These are phyloP conservation scores for Macrophomina pseudophaseolina DNA, from an alignment of 2,329 filamentous ascomycete species.

Conservation along the genomic window DNA sequence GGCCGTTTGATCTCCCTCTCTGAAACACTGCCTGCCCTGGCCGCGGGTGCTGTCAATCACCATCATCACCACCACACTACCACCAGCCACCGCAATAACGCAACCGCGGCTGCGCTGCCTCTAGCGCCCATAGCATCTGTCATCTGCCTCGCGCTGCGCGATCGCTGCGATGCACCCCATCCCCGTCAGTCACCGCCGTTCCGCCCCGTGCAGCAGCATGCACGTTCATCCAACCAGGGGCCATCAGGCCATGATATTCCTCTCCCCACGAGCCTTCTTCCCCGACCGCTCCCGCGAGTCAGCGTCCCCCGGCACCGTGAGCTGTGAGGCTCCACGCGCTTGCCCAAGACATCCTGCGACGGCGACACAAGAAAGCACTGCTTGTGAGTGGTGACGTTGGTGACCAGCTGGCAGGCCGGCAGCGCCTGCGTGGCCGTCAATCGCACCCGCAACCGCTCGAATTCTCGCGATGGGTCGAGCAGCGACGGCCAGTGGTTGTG, in stretches of 20 bases:
- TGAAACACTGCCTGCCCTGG: conserved; percentile 24
- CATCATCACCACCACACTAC: conserved; percentile 11
- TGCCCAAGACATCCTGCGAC: neutral
- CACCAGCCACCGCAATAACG: conserved; percentile 25
- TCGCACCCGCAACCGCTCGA: neutral
- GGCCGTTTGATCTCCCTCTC: conserved; percentile 26
- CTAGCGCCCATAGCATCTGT: conserved; percentile 11
- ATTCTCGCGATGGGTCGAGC: conserved; percentile 4
- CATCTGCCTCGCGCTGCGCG: conserved; percentile 14
- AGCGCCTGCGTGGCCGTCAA: neutral
- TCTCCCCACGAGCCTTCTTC: conserved; percentile 20
- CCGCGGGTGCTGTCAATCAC: conserved; percentile 25
- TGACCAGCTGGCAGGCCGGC: conserved; percentile 4
- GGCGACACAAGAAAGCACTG: conserved; percentile 5
- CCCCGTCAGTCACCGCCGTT: conserved; percentile 25
- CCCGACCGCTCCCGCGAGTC: conserved; percentile 19
- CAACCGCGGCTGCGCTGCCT: conserved; percentile 2
- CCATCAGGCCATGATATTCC: conserved; percentile 25
- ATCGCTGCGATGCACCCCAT: conserved; percentile 16
- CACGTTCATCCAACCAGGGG: conserved; percentile 24
- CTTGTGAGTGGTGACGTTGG: neutral
- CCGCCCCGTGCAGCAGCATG: conserved; percentile 23
- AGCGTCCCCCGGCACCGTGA: conserved; percentile 6
- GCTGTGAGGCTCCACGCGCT: conserved; percentile 18
- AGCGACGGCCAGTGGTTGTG: conserved; percentile 5